Base-by-base conservation (phyloP, 2,329 filamentous ascomycete species). In the Alternaria solani region DNA sequence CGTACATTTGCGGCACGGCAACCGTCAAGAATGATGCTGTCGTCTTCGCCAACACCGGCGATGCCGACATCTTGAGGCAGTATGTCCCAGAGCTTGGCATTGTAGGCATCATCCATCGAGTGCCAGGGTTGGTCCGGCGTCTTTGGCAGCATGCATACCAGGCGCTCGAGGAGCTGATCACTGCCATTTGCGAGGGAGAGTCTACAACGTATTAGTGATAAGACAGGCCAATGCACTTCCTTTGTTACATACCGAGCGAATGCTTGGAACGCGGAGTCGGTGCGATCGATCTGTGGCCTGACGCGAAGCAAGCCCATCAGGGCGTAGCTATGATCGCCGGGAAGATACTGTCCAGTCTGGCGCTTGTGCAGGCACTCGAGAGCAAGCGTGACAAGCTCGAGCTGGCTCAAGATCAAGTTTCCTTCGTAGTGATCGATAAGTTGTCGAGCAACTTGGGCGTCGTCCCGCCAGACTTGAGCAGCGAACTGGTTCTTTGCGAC, bases 401-500 rank as follows among this genome's bases (percentile, higher is more conserved):
- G 68, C 8, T 74, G 77, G 32, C 68, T 78, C 0, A 84, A 70
- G 2, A 78, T 75, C 20, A 82, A 68, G 2, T 74, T 79, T 0
- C 78, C 77, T 54, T 83, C 80, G 59, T 80, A 83, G 62, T 84
- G 81, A 49, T 84, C 80, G 20, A 83, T 74, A 5, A 84, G 73
- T 68, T 83, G 71, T 20, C 71, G 67, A 12, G 80, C 75, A 1
- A 74, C 59, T 9, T 73, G 69, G 0, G 76, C 75, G 59, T 84
- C 81, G 1, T 63, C 56, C 4, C 69, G 68, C 81, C 80, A 83
- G 0, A 80, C 76, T 14, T 71, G 65, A 18, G 72, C 72, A 2
- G 81, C 74, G 44, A 83, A 80, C 38, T 82, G 76, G 23, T 78
- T 78, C 63, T 81, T 82, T 0, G 75, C 63, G 3, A 82, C 61